Percentiles rank a stretch among this genome's conserved stretches.
Conservation (phyloP, 352 stramenopile species). For the Globisporangium polare region DNA sequence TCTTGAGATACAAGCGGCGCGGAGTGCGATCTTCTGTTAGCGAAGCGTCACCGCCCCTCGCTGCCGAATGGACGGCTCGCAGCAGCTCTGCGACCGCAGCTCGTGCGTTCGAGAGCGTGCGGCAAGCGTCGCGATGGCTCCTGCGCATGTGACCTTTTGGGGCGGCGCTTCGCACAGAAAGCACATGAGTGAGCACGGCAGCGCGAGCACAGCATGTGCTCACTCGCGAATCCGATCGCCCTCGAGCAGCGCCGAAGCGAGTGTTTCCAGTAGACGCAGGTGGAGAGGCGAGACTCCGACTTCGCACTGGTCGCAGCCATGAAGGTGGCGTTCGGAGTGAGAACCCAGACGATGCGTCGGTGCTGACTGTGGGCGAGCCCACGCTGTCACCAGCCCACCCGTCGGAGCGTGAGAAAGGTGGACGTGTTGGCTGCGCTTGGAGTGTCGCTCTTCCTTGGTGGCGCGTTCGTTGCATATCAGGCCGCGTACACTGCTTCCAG, state of each 20-base stretch:
- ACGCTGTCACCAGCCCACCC: background rate
- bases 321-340: conserved; percentile 3
- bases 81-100: no score
- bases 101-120: background rate
- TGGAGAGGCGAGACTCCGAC: no score
- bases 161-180: background rate
- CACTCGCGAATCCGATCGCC: background rate
- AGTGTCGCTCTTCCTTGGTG: background rate
- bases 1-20: no score
- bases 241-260: background rate
- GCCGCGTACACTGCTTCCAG: background rate
- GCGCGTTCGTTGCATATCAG: background rate
- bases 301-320: background rate
- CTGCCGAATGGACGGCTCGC: background rate
- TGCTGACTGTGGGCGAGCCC: background rate
- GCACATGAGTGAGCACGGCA: background rate
- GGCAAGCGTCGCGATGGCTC: background rate
- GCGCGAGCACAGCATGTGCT: background rate
- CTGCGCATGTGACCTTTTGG: background rate
- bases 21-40: background rate
- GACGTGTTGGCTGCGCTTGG: background rate
- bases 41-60: background rate
- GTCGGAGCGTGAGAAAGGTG: background rate
- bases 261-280: background rate
- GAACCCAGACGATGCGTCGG: background rate